Evolutionary conservation across 495 filamentous ascomycete species (phyloP).

Genomic region (Sordaria brevicollis): DNA sequence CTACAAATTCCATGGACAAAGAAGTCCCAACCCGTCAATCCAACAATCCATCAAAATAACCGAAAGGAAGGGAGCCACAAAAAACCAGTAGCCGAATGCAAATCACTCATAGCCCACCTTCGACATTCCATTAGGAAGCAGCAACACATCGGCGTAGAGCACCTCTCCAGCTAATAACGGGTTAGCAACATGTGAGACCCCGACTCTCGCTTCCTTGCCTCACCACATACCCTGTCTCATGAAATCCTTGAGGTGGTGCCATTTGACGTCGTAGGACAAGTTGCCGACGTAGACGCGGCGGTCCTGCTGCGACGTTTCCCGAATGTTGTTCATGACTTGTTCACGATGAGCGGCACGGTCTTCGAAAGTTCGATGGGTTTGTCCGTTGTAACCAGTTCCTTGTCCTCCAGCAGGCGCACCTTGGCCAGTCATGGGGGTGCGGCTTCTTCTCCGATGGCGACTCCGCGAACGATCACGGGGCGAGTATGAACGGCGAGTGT

Average conservation of each 20-base stretch:
- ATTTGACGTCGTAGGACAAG: slow-evolving; percentile 98
- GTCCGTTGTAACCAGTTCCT: slow-evolving; percentile 47
- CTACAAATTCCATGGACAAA: slow-evolving; percentile 84
- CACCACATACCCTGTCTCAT: slow-evolving; percentile 91
- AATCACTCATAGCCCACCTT: slow-evolving; percentile 97
- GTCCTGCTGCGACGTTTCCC: slow-evolving; percentile 94
- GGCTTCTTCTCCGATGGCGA: slow-evolving; percentile 55
- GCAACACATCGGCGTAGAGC: slow-evolving; percentile 97
- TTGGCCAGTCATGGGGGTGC: slow-evolving; percentile 77
- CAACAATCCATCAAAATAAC: slow-evolving; percentile 85
- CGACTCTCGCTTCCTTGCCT: background rate
- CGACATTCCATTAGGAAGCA: slow-evolving; percentile 99
- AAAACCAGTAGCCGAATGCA: slow-evolving; percentile 57
- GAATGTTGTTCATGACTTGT: slow-evolving; percentile 87
- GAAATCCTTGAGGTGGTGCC: slow-evolving; percentile 99
- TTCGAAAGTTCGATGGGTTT: slow-evolving; percentile 64
- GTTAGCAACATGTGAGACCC: slow-evolving; percentile 9
- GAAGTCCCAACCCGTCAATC: slow-evolving; percentile 97
- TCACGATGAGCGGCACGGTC: slow-evolving; percentile 80
- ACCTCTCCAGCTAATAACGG: slow-evolving; percentile 80
- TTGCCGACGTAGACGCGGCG: slow-evolving; percentile 99
- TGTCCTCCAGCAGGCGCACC: slow-evolving; percentile 56
- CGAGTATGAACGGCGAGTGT: slow-evolving; percentile 75
- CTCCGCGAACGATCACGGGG: slow-evolving; percentile 88
- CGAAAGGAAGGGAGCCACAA: slow-evolving; percentile 54